Conservation (phyloP, 352 stramenopile species). For the Globisporangium spiculum region DNA sequence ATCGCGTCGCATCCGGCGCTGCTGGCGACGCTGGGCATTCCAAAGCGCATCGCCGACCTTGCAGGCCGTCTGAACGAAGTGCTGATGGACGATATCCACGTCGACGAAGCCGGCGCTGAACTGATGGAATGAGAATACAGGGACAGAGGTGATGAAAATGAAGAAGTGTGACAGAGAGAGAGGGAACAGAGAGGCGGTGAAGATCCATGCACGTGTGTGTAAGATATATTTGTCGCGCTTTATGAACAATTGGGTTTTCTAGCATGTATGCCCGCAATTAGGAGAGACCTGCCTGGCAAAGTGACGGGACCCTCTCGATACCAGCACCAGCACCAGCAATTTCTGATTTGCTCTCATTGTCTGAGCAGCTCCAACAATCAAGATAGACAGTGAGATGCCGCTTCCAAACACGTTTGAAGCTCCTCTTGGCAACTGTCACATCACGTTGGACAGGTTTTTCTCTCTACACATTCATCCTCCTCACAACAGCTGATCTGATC, state of each 20-base stretch:
- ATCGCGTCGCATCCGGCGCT: slow-evolving; percentile 72
- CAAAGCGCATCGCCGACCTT: slow-evolving; percentile 69
- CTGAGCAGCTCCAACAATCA: slow-evolving; percentile 3
- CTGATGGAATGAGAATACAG: slow-evolving; percentile 25
- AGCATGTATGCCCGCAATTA: no score
- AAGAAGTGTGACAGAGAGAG: slow-evolving; percentile 2
- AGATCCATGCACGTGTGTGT: no score
- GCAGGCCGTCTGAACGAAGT: slow-evolving; percentile 63
- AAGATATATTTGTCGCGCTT: no score
- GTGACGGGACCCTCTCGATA: no score
- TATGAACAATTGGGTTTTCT: no score
- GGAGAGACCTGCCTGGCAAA: no score
- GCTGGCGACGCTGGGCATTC: slow-evolving; percentile 54
- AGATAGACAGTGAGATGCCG: background rate
- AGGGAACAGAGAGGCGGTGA: background rate
- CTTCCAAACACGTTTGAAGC: no score
- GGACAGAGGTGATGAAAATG: background rate
- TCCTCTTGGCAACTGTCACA: slow-evolving; percentile 1
- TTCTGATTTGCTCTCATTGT: background rate
- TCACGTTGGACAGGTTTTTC: slow-evolving; percentile 7
- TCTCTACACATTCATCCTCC: background rate
- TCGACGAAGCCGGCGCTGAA: slow-evolving; percentile 28
- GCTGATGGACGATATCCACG: slow-evolving; percentile 61
- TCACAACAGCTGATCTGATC: background rate
- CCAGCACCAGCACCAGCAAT: no score